A percentile compares a stretch with the other conserved stretches of the same genome.
Evolutionary conservation across 2,329 filamentous ascomycete species (phyloP).

Genomic region (Zymoseptoria crescenta): DNA sequence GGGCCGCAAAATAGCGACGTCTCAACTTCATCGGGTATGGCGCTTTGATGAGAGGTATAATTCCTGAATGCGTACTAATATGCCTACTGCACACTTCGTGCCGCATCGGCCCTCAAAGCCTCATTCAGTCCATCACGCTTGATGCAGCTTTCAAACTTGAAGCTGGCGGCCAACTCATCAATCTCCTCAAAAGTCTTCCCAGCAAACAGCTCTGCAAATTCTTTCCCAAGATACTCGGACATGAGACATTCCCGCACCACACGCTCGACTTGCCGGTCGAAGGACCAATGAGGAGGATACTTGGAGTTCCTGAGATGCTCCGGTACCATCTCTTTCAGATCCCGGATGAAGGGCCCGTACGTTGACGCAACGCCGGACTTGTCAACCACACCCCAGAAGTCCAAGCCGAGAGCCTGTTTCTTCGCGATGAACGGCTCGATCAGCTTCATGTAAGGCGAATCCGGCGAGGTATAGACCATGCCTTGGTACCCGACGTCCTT

Average conservation of each 20-base stretch:
- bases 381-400: constrained; percentile 46
- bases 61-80: too few species aligned
- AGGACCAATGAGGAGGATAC: constrained; percentile 27
- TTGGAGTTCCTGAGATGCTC: constrained; percentile 20
- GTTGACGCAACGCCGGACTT: constrained; percentile 37
- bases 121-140: constrained; percentile 46
- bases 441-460: constrained; percentile 38
- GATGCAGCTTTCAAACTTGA: constrained; percentile 48
- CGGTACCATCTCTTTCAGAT: constrained; percentile 26
- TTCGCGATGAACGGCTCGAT: constrained; percentile 48
- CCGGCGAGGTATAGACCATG: constrained; percentile 22
- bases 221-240: constrained; percentile 45
- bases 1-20: too few species aligned
- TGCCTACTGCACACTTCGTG: background rate
- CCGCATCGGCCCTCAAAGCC: constrained; percentile 46
- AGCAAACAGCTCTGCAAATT: constrained; percentile 50
- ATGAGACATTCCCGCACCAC: constrained; percentile 43
- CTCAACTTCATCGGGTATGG: too few species aligned
- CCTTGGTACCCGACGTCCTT: constrained; percentile 31
- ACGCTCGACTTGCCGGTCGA: constrained; percentile 30
- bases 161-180: constrained; percentile 47
- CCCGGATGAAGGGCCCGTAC: constrained; percentile 25
- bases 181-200: constrained; percentile 46
- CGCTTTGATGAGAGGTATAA: too few species aligned
- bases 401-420: constrained; percentile 47